phyloP scores from a whole-genome alignment of 768 basidiomycete genomes.

The Termitomyces sp. region DNA sequence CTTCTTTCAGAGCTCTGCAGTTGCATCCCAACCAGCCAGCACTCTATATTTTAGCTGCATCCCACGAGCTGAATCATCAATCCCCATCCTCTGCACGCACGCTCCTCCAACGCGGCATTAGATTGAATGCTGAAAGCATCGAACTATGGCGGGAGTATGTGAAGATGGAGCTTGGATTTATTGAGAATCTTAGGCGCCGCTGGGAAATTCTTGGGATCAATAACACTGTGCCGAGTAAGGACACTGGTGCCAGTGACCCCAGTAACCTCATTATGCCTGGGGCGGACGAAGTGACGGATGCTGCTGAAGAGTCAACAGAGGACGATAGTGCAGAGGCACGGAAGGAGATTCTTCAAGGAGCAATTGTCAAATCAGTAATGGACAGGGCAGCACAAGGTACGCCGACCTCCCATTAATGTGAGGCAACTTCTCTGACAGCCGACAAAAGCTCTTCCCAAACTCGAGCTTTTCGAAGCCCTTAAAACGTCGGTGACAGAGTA shows the following conservation, averaged over 20 bases:
- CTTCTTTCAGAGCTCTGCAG: constrained; percentile 65
- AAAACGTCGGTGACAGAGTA: constrained; percentile 31
- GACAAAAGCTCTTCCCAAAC: constrained; percentile 31
- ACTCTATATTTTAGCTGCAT: constrained; percentile 81
- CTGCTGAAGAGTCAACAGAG: constrained; percentile 29
- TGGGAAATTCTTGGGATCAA: constrained; percentile 77
- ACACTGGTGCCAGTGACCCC: constrained; percentile 10
- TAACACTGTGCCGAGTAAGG: constrained; percentile 19
- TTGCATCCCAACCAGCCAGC: constrained; percentile 75
- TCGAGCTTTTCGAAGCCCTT: constrained; percentile 36
- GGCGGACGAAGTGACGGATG: constrained; percentile 15
- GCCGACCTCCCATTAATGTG: constrained; percentile 1
- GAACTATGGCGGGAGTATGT: constrained; percentile 89
- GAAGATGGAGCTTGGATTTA: constrained; percentile 83
- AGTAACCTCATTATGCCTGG: constrained; percentile 18
- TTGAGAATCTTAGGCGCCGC: constrained; percentile 72
- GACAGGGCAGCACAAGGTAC: constrained; percentile 68
- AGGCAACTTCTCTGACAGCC: constrained; percentile 1
- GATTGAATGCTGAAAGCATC: constrained; percentile 64
- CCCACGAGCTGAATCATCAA: constrained; percentile 70
- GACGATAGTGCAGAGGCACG: constrained; percentile 52
- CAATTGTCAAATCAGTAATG: constrained; percentile 75
- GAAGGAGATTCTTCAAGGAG: constrained; percentile 68
- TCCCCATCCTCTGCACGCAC: constrained; percentile 78
- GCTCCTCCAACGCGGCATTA: constrained; percentile 79